Evolutionary conservation across 306 rosid genomes (phyloP).

Genomic region (Casuarina equisetifolia): DNA sequence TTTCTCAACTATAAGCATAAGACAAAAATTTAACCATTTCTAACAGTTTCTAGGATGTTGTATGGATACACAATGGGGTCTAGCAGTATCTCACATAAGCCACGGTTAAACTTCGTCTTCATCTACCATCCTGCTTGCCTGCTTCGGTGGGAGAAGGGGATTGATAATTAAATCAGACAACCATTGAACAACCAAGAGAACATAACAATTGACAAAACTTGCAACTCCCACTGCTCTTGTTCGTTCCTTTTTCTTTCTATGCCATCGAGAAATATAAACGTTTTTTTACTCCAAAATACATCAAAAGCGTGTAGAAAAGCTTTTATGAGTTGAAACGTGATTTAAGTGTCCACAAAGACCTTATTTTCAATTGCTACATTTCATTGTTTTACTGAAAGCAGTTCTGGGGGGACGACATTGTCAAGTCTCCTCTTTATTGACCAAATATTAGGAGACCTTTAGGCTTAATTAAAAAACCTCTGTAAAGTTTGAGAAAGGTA

Average conservation of each 20-base stretch:
- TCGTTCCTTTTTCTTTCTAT: no score
- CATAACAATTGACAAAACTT: background rate
- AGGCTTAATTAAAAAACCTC: no score
- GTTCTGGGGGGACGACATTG: no score
- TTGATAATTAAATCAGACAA: background rate
- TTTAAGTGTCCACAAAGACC: background rate
- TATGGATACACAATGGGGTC: constrained; percentile 10
- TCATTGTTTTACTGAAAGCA: no score
- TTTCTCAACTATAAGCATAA: background rate
- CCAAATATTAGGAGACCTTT: no score
- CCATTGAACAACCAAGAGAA: background rate
- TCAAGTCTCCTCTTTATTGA: no score
- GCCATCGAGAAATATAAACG: background rate
- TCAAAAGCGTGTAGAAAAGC: background rate
- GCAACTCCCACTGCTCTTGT: background rate
- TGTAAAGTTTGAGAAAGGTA: no score
- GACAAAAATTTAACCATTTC: background rate
- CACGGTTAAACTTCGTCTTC: constrained; percentile 19
- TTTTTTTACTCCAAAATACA: background rate
- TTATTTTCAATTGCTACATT: background rate
- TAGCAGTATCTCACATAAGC: constrained; percentile 17
- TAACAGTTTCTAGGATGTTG: background rate
- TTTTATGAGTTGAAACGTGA: background rate
- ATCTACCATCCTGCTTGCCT: constrained; percentile 28
- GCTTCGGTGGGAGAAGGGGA: constrained; percentile 28